These are phyloP conservation scores for Flaveria floridana DNA, from an alignment of 140 eudicot species.

Conservation along the genomic window DNA sequence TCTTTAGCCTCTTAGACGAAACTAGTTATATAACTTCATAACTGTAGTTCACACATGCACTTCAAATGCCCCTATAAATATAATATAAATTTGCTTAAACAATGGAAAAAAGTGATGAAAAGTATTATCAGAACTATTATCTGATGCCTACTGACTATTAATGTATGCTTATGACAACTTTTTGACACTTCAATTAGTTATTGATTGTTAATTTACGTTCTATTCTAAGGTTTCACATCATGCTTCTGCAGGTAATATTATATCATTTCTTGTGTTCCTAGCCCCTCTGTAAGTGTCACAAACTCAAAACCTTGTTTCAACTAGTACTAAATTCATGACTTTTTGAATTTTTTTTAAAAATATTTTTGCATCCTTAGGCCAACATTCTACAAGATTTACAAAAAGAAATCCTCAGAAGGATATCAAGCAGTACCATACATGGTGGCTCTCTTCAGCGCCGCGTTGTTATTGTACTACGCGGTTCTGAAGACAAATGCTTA, in stretches of 20 bases:
- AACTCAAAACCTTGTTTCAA: neutral
- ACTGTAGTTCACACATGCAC: too few species aligned
- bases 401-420: slow-evolving; percentile 73
- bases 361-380: slow-evolving; percentile 43
- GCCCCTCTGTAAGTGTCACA: slow-evolving; percentile 56
- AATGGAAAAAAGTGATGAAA: too few species aligned
- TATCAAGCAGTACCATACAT: slow-evolving; percentile 65
- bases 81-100: too few species aligned
- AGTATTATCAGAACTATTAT: too few species aligned
- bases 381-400: slow-evolving; percentile 54
- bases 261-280: slow-evolving; percentile 65
- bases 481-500: slow-evolving; percentile 57
- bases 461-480: slow-evolving; percentile 58
- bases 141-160: too few species aligned
- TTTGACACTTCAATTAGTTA: neutral
- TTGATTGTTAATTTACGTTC: neutral
- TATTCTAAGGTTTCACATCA: neutral
- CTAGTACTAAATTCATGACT: neutral
- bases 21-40: too few species aligned
- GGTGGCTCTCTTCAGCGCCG: slow-evolving; percentile 65
- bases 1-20: too few species aligned
- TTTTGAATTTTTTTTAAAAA: neutral
- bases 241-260: slow-evolving; percentile 45
- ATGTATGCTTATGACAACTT: too few species aligned
- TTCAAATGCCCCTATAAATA: too few species aligned